A percentile compares a stretch with the other conserved stretches of the same genome.
Evolutionary conservation across 2,329 filamentous ascomycete species (phyloP).

Genomic region (Ophiostoma sp.): DNA sequence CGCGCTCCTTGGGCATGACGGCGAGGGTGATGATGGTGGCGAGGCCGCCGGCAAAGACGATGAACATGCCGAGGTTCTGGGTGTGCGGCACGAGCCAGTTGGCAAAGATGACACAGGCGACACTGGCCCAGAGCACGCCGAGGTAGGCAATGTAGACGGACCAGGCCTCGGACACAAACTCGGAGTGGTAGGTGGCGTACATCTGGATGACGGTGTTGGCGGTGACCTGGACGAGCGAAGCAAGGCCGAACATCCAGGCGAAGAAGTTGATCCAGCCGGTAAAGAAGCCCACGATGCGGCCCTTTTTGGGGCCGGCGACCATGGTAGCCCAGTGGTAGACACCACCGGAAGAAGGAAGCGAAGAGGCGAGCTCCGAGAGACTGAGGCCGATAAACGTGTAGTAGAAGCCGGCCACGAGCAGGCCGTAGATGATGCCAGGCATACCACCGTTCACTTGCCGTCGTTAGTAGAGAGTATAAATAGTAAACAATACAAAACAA

Average conservation of each 20-base stretch:
- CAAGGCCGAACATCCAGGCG: conserved; percentile 58
- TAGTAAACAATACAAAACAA: not conserved
- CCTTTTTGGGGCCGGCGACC: conserved; percentile 50
- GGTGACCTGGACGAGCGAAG: conserved; percentile 54
- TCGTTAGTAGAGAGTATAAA: not conserved
- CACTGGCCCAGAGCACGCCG: conserved; percentile 50
- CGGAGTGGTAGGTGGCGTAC: conserved; percentile 55
- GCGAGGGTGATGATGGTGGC: conserved; percentile 49
- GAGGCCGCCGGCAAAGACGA: conserved; percentile 49
- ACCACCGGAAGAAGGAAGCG: conserved; percentile 54
- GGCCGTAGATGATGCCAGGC: conserved; percentile 40
- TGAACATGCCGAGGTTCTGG: conserved; percentile 48
- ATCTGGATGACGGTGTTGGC: conserved; percentile 57
- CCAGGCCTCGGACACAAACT: conserved; percentile 49
- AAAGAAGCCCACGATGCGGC: conserved; percentile 47
- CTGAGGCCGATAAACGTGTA: conserved; percentile 41
- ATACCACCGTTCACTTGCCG: conserved; percentile 39
- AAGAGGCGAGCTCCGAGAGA: conserved; percentile 50
- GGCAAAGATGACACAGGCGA: conserved; percentile 49
- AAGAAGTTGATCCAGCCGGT: conserved; percentile 50
- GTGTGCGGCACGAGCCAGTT: conserved; percentile 54
- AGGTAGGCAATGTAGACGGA: conserved; percentile 56
- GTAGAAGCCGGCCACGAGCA: conserved; percentile 42
- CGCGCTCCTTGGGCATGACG: conserved; percentile 50
- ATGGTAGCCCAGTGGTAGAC: conserved; percentile 58